phyloP scores from a whole-genome alignment of 495 filamentous ascomycete species.

The Hyaloscypha finlandica region DNA sequence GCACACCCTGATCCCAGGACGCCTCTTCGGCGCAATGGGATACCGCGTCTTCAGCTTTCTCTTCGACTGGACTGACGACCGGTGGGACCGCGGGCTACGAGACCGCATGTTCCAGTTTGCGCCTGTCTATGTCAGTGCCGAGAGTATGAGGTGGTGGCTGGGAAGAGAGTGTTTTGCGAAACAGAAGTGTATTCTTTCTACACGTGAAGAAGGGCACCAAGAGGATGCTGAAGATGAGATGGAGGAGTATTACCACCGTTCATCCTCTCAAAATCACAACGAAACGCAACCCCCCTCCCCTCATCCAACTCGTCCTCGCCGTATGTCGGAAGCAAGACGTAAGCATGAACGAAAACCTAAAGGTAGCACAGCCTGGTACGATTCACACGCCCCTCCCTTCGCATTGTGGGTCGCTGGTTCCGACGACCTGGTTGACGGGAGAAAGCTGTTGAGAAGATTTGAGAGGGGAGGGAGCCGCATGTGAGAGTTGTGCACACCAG shows the following conservation, averaged over 20 bases:
- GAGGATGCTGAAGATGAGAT: slow-evolving; percentile 65
- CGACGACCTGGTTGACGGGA: slow-evolving; percentile 84
- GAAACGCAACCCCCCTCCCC: background rate
- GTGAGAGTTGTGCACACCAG: slow-evolving; percentile 79
- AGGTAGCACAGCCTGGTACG: slow-evolving; percentile 74
- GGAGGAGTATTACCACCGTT: slow-evolving; percentile 23
- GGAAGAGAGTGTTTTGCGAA: slow-evolving; percentile 87
- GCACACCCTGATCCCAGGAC: slow-evolving; percentile 62
- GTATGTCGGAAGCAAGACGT: background rate
- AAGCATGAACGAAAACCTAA: slow-evolving; percentile 34
- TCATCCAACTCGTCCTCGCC: background rate
- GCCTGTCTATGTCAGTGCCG: slow-evolving; percentile 85
- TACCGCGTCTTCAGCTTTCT: slow-evolving; percentile 90
- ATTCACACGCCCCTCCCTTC: slow-evolving; percentile 75
- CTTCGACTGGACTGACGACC: slow-evolving; percentile 83
- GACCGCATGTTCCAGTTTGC: slow-evolving; percentile 89
- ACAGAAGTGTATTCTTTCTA: slow-evolving; percentile 88
- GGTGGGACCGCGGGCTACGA: slow-evolving; percentile 83
- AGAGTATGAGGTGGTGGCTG: slow-evolving; percentile 96
- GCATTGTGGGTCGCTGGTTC: slow-evolving; percentile 86
- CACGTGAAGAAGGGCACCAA: slow-evolving; percentile 62
- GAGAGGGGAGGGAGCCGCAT: slow-evolving; percentile 76
- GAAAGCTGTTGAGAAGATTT: slow-evolving; percentile 70
- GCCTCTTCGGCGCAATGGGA: slow-evolving; percentile 79
- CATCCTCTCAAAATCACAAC: background rate